A percentile compares a stretch with the other conserved stretches of the same genome.
Evolutionary conservation across 352 stramenopile species (phyloP).

Genomic region (Lagenidium sp.): DNA sequence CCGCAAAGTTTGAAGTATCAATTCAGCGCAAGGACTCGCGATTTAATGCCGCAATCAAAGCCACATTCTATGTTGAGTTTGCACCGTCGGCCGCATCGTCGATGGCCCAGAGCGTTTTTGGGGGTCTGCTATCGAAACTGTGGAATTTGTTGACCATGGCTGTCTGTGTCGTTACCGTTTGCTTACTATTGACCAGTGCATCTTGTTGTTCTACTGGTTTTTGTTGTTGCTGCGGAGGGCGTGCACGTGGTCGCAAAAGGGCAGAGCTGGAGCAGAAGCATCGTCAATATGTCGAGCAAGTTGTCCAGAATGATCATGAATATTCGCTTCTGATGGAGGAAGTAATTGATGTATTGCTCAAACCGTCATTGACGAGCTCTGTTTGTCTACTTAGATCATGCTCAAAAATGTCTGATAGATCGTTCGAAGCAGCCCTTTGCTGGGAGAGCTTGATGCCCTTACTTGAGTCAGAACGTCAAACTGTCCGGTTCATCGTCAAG

Average conservation of each 20-base stretch:
- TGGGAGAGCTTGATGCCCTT: no score
- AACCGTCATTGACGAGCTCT: constrained; percentile 27
- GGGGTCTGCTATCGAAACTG: constrained; percentile 16
- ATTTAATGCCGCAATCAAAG: constrained; percentile 9
- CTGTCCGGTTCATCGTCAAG: no score
- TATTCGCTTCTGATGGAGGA: constrained; percentile 54
- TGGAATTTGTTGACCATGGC: constrained; percentile 25
- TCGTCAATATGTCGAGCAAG: constrained; percentile 25
- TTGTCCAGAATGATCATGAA: constrained; percentile 62
- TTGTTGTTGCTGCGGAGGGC: constrained; percentile 54
- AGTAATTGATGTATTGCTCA: constrained; percentile 31
- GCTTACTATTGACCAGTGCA: constrained; percentile 38
- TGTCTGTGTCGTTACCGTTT: constrained; percentile 15
- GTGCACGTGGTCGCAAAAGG: constrained; percentile 25
- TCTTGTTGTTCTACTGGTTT: constrained; percentile 36
- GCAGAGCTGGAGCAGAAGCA: constrained; percentile 28
- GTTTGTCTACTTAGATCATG: no score
- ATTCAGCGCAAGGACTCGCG: constrained; percentile 21
- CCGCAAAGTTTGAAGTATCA: constrained; percentile 24
- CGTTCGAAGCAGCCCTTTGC: no score
- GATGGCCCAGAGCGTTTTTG: constrained; percentile 10
- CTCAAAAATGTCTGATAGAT: no score
- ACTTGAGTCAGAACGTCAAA: no score
- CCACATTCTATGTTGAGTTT: constrained; percentile 23
- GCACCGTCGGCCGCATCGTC: constrained; percentile 1